Evolutionary conservation across 371 early-diverging fungal species (phyloP), one percentile per base, ranked within the genome.

Genomic region (Mortierella sp.): DNA sequence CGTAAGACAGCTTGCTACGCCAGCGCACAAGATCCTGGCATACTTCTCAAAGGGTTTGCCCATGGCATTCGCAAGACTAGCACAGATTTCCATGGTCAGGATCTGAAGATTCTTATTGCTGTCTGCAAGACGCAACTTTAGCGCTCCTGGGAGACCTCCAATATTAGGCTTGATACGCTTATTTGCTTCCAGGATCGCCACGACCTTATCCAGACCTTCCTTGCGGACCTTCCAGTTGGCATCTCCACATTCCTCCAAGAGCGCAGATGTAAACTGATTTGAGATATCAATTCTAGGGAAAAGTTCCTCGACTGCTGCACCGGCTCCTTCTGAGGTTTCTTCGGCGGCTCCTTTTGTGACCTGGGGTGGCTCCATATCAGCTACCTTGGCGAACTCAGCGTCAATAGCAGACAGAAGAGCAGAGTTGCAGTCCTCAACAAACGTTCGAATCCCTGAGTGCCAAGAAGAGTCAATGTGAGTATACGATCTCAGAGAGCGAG

Each of bases 201-300:
- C 80, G 6, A 97, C 85, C 61, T 92, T 88, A n/a, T 97, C 98
- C 62, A 98, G 77, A 1, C 87, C 98, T 58, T 95, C 97, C 77
- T 98, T 97, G 46, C 99, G 92, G n/a, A 90, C 83, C 77, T 96
- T 97, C 99, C 99, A 98, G 57, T 95, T 92, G 57, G 87, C 85
- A 79, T 96, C 94, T 28, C 84, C 86, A 51, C 97, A 88, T 63
- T 93, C 88, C 62, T 90, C 77, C 43, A 87, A 64, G 16, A 81
- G 30, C 11, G 79, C 60, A 2, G 68, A 67, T 3, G 88, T 86
- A 44, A 94, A 66, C 57, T 85, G 85, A 23, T 86, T 68, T 5
- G 87, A 82, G 29, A 97, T 87, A 71, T 97, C 97, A 9, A 94
- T 93, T 23, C 96, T 89, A 9, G 96, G 95, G 66, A 96, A 92